A percentile compares a stretch with the other conserved stretches of the same genome.
Evolutionary conservation across 2,329 filamentous ascomycete species (phyloP).

Genomic region (Botrytis sinoallii): DNA sequence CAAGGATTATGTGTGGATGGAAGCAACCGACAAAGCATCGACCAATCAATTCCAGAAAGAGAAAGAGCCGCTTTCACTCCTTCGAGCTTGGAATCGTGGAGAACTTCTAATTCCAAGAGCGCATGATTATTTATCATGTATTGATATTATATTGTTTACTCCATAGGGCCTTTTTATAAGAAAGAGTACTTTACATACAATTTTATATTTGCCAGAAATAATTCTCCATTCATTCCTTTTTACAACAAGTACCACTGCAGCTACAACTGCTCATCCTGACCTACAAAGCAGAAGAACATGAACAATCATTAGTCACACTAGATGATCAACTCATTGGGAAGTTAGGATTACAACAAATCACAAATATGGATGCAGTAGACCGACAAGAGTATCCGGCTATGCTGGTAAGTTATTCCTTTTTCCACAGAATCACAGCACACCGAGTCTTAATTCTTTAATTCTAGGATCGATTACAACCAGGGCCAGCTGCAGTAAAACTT

Average conservation of each 20-base stretch:
- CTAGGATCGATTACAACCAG: conserved; percentile 76
- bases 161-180: neutral
- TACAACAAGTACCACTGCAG: neutral
- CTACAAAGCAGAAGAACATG: conserved; percentile 24
- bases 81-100: conserved; percentile 4
- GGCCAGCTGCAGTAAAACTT: conserved; percentile 76
- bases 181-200: neutral
- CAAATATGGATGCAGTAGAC: conserved; percentile 70
- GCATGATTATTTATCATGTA: conserved; percentile 4
- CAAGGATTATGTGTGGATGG: neutral
- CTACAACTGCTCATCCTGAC: too few relatives aligned
- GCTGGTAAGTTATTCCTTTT: conserved; percentile 63
- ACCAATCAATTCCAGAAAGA: conserved; percentile 4
- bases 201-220: neutral
- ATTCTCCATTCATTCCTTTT: neutral
- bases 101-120: conserved; percentile 5
- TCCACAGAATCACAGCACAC: conserved; percentile 25
- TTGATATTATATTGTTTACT: neutral
- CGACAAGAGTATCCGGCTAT: conserved; percentile 90
- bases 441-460: conserved; percentile 6
- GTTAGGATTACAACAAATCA: conserved; percentile 18
- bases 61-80: conserved; percentile 8
- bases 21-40: neutral
- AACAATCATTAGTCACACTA: conserved; percentile 28
- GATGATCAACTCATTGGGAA: conserved; percentile 23